Evolutionary conservation across 768 basidiomycete genomes (phyloP).

Genomic region (Phaeotremella fagi): DNA sequence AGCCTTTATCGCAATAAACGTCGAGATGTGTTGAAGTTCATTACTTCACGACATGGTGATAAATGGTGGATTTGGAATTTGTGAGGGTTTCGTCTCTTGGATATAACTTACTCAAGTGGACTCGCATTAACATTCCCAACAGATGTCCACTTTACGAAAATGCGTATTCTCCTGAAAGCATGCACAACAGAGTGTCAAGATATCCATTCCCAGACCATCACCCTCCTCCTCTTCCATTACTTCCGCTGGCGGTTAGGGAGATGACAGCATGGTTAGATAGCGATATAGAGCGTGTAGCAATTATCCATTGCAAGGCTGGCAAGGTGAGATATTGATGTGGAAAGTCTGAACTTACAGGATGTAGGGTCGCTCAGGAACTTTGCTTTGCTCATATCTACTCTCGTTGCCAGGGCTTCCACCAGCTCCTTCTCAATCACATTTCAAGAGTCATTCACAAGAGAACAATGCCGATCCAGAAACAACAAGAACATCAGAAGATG

Average conservation of each 20-base stretch:
- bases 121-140: too few relatives aligned
- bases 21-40: slow-evolving; percentile 69
- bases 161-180: slow-evolving; percentile 64
- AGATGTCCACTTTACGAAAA: slow-evolving; percentile 74
- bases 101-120: too few relatives aligned
- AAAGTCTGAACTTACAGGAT: slow-evolving; percentile 54
- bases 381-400: slow-evolving; percentile 77
- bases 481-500: too few relatives aligned
- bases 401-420: slow-evolving; percentile 55
- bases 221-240: slow-evolving; percentile 72
- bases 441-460: too few relatives aligned
- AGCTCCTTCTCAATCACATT: slow-evolving; percentile 55
- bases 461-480: too few relatives aligned
- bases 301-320: slow-evolving; percentile 80
- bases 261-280: slow-evolving; percentile 68
- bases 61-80: slow-evolving; percentile 88
- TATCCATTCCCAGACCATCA: slow-evolving; percentile 91
- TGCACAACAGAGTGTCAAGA: slow-evolving; percentile 69
- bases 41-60: slow-evolving; percentile 66
- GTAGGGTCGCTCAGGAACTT: slow-evolving; percentile 78
- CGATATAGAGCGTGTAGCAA: slow-evolving; percentile 64
- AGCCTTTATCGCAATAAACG: slow-evolving; percentile 73
- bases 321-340: slow-evolving; percentile 22
- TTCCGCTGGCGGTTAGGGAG: slow-evolving; percentile 69
- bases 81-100: slow-evolving; percentile 25